These are phyloP conservation scores for Jaapia argillacea DNA, from an alignment of 768 basidiomycete species.

Conservation along the genomic window DNA sequence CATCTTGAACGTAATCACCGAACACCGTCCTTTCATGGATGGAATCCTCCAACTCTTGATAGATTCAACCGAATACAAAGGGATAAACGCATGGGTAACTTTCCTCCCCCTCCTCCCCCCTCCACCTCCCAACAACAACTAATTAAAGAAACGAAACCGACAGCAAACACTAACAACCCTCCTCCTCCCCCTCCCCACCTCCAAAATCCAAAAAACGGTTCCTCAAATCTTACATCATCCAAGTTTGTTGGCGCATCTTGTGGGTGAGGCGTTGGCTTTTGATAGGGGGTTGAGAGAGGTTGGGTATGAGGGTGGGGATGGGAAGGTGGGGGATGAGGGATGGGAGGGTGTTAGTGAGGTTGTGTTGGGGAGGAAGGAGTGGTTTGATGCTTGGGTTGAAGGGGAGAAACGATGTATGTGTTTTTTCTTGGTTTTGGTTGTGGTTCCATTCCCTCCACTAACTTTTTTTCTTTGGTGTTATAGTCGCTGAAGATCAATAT, in stretches of 20 bases:
- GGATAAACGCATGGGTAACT: conserved; percentile 67
- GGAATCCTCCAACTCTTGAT: conserved; percentile 63
- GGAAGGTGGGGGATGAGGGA: conserved; percentile 15
- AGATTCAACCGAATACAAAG: conserved; percentile 45
- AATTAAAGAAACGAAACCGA: conserved; percentile 1
- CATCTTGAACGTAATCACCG: conserved; percentile 76
- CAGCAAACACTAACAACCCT: conserved; percentile 79
- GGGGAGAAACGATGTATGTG: conserved; percentile 83
- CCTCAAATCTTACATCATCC: conserved; percentile 69
- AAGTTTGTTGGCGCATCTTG: conserved; percentile 86
- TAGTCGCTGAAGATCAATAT: conserved; percentile 89
- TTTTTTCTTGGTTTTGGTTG: neutral
- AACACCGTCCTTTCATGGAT: conserved; percentile 78
- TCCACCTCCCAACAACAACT: conserved; percentile 4
- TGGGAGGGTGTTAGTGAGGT: conserved; percentile 80
- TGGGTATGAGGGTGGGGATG: conserved; percentile 41
- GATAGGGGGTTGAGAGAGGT: conserved; percentile 69
- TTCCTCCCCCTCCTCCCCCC: neutral
- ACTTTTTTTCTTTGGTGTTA: conserved; percentile 5
- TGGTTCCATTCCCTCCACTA: neutral
- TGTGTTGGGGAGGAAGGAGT: conserved; percentile 73
- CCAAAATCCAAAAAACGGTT: conserved; percentile 67
- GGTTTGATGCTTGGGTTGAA: conserved; percentile 86
- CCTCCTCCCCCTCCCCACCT: conserved; percentile 66
- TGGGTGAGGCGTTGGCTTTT: conserved; percentile 86